Evolutionary conservation across 169 alveolate genomes (phyloP).

Genomic region (Amoebophrya sp.): DNA sequence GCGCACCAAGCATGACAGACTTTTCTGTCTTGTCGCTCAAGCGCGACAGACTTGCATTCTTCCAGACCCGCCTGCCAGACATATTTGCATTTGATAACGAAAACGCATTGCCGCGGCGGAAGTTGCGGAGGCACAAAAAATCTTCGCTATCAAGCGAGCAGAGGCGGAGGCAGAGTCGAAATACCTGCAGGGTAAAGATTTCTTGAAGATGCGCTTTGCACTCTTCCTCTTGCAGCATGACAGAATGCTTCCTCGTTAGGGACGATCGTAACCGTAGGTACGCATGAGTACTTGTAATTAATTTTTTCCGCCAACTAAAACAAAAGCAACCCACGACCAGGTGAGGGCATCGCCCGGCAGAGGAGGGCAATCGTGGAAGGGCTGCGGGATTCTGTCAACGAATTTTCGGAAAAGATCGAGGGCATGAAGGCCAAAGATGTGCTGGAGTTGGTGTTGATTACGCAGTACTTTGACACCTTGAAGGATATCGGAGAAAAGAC

Average conservation of each 20-base stretch:
- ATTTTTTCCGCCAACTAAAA: too few species aligned
- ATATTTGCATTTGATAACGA: too few species aligned
- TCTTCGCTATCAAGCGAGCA: constrained; percentile 35
- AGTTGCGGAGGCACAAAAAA: background rate
- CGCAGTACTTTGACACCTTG: constrained; percentile 37
- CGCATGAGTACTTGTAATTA: too few species aligned
- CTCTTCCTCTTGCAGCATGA: too few species aligned
- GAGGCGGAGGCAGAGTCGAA: constrained; percentile 45
- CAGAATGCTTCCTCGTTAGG: too few species aligned
- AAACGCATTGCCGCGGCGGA: constrained; percentile 45
- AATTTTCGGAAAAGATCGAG: constrained; percentile 27
- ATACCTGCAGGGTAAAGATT: background rate
- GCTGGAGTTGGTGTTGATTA: constrained; percentile 41
- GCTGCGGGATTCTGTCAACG: constrained; percentile 37
- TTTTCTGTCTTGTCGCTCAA: too few species aligned
- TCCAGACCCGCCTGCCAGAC: too few species aligned
- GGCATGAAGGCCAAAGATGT: constrained; percentile 43
- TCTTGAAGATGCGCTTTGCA: too few species aligned
- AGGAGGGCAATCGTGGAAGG: constrained; percentile 45
- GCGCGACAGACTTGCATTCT: too few species aligned
- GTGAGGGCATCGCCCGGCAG: constrained; percentile 48
- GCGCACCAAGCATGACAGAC: too few species aligned
- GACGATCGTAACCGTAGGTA: too few species aligned
- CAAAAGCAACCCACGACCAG: too few species aligned
- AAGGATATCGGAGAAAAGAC: constrained; percentile 7